phyloP scores from a whole-genome alignment of 306 rosid genomes.

The Cicer judaicum region DNA sequence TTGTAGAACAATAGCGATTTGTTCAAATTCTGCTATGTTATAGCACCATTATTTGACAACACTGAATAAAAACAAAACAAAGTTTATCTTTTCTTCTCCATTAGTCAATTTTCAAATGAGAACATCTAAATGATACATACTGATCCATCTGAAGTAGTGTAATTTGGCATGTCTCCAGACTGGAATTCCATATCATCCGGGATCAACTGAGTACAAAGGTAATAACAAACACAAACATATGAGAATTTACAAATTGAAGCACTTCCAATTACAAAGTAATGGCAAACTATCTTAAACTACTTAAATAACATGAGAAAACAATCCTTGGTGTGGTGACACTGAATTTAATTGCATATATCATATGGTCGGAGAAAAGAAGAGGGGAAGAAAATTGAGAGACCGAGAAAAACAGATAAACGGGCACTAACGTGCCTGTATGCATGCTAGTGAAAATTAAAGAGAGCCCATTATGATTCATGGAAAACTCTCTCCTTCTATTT shows the following conservation, averaged over 20 bases:
- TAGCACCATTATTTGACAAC: no score
- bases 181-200: conserved; percentile 99
- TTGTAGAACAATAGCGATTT: no score
- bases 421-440: no score
- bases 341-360: conserved; percentile 6
- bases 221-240: conserved; percentile 7
- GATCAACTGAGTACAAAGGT: conserved; percentile 63
- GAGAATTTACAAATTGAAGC: neutral
- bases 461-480: neutral
- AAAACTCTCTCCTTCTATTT: no score
- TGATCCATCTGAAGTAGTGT: conserved; percentile 97
- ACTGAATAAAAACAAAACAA: neutral
- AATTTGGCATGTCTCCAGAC: conserved; percentile 91
- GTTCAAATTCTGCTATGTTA: no score
- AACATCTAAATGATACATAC: conserved; percentile 50
- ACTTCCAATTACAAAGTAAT: conserved; percentile 29
- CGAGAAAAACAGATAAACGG: no score
- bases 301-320: neutral
- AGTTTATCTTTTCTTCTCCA: neutral
- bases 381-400: no score
- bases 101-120: no score
- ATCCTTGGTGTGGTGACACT: neutral
- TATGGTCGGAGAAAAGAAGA: no score
- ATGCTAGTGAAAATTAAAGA: neutral
- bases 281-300: neutral